Conservation (phyloP, 2,329 filamentous ascomycete genomes). For the Microcera coccophila region DNA sequence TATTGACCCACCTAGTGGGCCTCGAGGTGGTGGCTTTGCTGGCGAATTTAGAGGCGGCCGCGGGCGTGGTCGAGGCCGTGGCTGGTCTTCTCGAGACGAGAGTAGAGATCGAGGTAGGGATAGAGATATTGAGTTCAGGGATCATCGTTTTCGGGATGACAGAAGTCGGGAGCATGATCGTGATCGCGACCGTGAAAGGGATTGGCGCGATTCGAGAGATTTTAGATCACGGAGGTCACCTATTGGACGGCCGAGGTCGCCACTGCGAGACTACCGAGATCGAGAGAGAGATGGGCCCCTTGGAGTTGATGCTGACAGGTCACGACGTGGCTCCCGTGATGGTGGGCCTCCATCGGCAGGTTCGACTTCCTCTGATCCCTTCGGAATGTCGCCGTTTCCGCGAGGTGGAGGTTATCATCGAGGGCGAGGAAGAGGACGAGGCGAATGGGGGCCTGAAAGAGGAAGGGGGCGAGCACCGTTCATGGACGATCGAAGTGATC, state of each 20-base stretch:
- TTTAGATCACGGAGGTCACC: slow-evolving; percentile 54
- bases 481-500: slow-evolving; percentile 55
- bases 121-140: slow-evolving; percentile 56
- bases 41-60: slow-evolving; percentile 57
- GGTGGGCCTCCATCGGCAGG: slow-evolving; percentile 65
- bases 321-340: slow-evolving; percentile 66
- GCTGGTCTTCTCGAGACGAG: slow-evolving; percentile 56
- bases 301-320: slow-evolving; percentile 63
- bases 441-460: slow-evolving; percentile 41
- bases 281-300: slow-evolving; percentile 54
- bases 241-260: slow-evolving; percentile 58
- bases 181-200: slow-evolving; percentile 51
- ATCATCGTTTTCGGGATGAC: slow-evolving; percentile 58
- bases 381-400: slow-evolving; percentile 48
- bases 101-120: slow-evolving; percentile 58
- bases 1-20: slow-evolving; percentile 64
- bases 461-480: slow-evolving; percentile 56
- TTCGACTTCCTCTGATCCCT: slow-evolving; percentile 66
- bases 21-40: slow-evolving; percentile 62
- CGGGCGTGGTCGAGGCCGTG: slow-evolving; percentile 54
- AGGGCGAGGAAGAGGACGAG: slow-evolving; percentile 49
- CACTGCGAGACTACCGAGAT: slow-evolving; percentile 64
- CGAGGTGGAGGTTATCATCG: slow-evolving; percentile 54
- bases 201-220: slow-evolving; percentile 40
- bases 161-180: slow-evolving; percentile 56